Percentiles rank a stretch among this genome's conserved stretches.
These are phyloP conservation scores for Flaveria floridana DNA, from an alignment of 140 eudicot species.

Conservation along the genomic window DNA sequence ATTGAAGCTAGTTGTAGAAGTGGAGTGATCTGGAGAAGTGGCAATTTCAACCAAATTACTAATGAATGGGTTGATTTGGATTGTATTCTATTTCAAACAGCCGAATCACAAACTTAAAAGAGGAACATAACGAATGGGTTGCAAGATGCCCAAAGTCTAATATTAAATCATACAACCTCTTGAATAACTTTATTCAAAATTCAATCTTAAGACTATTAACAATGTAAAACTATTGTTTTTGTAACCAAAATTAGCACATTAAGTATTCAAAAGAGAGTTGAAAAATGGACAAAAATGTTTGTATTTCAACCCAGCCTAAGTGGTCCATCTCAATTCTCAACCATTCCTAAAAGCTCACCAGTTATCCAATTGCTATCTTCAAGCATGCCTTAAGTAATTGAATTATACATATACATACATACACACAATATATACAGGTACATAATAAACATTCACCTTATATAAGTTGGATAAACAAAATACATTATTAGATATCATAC, in stretches of 20 bases:
- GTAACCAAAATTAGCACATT: not conserved
- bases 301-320: not conserved
- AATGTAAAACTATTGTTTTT: not conserved
- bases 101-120: not conserved
- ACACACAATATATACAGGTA: no score
- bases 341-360: no score
- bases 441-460: no score
- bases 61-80: not conserved
- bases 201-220: not conserved
- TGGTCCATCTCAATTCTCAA: no score
- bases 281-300: not conserved
- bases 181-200: not conserved
- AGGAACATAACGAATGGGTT: not conserved
- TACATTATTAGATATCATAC: no score
- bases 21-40: not conserved
- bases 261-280: not conserved
- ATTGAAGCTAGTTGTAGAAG: not conserved
- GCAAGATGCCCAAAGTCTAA: not conserved
- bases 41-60: not conserved
- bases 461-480: no score
- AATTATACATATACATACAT: not conserved
- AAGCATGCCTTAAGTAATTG: no score
- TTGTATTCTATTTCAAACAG: not conserved
- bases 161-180: conserved; percentile 1
- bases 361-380: no score